Base-by-base conservation (phyloP, 2,329 filamentous ascomycete genomes). In the Venturia oleaginea region DNA sequence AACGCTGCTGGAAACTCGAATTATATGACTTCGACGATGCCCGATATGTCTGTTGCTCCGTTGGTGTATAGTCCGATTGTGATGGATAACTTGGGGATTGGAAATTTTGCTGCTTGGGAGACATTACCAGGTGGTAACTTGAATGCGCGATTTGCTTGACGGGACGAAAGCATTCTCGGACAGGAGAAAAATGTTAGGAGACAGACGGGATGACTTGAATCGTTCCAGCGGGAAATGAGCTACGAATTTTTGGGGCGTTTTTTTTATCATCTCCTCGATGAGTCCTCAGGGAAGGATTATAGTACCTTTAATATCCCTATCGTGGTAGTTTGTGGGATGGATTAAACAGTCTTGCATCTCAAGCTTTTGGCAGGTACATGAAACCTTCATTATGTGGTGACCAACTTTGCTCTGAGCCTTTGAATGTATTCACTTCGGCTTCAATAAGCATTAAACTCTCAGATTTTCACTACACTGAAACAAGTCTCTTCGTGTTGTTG, bases 51-150 rank as follows among this genome's bases (percentile, higher is more conserved):
- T 55, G 57, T 32, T 51, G 42, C 61, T 15, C 59, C 60, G 11
- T 46, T 60, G 61, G 22, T 43, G 38, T 46, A 34, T 11, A 34
- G 48, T 15, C 40, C 62, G 7, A 59, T 60, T 5, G 43, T 43
- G 11, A 59, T 65, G 34, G 64, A 63, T n/a, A 66, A 66, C 27
- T 38, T 65, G 54, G 66, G 65, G 7, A 40, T 63, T 19, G 61
- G 46, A 1, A 64, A 19, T 22, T 57, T 27, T 15, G 59, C 61
- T 6, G 67, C 66, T 5, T 68, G 66, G 65, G 67, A 68, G 30
- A 68, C 67, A 11, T 60, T 67, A 24, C 67, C 67, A 13, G 66
- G 67, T 38, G 67, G 67, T 10, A 67, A 64, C 37, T 46, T 67
- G 63, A 68, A 68, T 43, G 64, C 65, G 32, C 38, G 67, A 32